Conservation (phyloP, 192 early-diverging fungal species). For the Tieghemiomyces parasiticus region DNA sequence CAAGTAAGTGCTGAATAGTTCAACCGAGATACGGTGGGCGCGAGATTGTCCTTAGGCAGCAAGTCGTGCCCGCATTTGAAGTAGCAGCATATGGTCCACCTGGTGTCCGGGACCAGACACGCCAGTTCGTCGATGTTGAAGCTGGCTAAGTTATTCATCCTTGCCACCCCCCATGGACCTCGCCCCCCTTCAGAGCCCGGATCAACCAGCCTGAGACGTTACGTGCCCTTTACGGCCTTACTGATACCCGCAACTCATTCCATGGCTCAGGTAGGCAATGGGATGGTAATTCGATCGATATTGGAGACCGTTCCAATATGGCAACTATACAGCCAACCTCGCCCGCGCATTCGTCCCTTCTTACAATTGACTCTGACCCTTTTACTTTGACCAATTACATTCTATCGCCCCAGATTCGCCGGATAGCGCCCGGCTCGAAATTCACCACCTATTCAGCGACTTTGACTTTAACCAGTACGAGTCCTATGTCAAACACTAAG, state of each 20-base stretch:
- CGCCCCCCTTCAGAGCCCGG: constrained; percentile 29
- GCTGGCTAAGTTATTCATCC: neutral
- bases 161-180: too few species aligned
- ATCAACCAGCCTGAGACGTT: constrained; percentile 33
- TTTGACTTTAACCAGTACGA: constrained; percentile 10
- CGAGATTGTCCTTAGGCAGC: neutral
- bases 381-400: neutral
- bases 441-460: constrained; percentile 44
- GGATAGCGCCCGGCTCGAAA: constrained; percentile 38
- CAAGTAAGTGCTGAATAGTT: constrained; percentile 19
- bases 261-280: constrained; percentile 45
- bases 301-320: neutral
- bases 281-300: neutral
- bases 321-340: neutral
- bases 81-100: neutral
- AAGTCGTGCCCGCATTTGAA: neutral
- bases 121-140: neutral
- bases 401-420: constrained; percentile 28
- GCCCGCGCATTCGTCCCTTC: neutral
- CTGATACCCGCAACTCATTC: constrained; percentile 60
- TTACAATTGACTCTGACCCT: neutral
- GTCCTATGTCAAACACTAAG: neutral
- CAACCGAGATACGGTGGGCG: neutral
- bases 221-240: constrained; percentile 46
- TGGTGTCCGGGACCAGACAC: neutral